phyloP scores from a whole-genome alignment of 345 rosid species.

The Salix purpurea region DNA sequence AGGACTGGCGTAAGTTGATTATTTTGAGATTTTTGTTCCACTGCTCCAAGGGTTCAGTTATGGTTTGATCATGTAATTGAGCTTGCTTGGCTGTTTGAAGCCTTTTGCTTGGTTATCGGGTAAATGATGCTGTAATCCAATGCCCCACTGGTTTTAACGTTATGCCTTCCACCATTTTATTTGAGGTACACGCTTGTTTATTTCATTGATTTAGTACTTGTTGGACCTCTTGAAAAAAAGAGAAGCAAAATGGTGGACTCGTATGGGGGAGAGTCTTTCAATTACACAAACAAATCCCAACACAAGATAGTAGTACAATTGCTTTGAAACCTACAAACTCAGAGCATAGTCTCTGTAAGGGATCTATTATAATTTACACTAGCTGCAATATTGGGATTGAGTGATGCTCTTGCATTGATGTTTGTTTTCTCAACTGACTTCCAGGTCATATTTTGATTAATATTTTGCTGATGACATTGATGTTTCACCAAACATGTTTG shows the following conservation, averaged over 20 bases:
- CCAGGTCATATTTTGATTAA: not conserved
- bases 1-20: slow-evolving; percentile 68
- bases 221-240: not conserved
- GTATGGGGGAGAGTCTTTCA: not conserved
- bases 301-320: not conserved
- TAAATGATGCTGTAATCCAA: not conserved
- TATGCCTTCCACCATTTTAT: too few relatives aligned
- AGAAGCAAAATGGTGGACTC: not conserved
- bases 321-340: not conserved
- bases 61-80: not conserved
- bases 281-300: not conserved
- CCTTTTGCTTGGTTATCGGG: not conserved
- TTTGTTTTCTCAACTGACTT: not conserved
- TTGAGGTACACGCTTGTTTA: too few relatives aligned
- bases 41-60: not conserved
- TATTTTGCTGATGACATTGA: slow-evolving; percentile 1
- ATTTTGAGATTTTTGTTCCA: not conserved
- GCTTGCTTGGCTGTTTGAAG: not conserved
- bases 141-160: not conserved
- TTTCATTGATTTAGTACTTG: not conserved
- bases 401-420: not conserved
- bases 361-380: not conserved
- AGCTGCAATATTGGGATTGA: not conserved
- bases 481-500: slow-evolving; percentile 11
- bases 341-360: not conserved